Evolutionary conservation across 2,329 filamentous ascomycete species (phyloP).

Genomic region (Diaporthe batatas): DNA sequence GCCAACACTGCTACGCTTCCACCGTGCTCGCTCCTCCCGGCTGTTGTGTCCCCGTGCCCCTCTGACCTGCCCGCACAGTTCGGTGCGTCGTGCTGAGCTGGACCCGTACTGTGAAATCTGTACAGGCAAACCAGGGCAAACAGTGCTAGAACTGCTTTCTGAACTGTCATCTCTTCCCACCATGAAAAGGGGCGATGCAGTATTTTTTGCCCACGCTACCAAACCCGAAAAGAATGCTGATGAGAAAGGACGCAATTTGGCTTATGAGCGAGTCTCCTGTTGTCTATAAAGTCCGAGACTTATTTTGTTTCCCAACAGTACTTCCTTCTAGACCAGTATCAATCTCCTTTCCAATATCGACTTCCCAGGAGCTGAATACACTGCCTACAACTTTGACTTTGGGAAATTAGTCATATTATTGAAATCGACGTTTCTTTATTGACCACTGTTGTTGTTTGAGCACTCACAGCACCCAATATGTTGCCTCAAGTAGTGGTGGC

Average conservation of each 20-base stretch:
- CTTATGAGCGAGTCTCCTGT: too few relatives aligned
- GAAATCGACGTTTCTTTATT: background rate
- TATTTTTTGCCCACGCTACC: background rate
- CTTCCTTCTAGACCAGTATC: background rate
- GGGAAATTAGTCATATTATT: too few relatives aligned
- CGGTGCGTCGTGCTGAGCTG: too few relatives aligned
- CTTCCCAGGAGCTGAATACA: too few relatives aligned
- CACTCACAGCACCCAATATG: background rate
- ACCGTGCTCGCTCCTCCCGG: constrained; percentile 9
- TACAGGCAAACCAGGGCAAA: too few relatives aligned
- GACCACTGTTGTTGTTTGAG: too few relatives aligned
- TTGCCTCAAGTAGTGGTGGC: background rate
- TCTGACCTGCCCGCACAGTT: background rate
- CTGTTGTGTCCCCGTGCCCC: constrained; percentile 28
- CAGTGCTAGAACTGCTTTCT: too few relatives aligned
- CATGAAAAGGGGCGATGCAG: too few relatives aligned
- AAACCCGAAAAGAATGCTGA: background rate
- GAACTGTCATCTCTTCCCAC: too few relatives aligned
- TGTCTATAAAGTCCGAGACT: background rate
- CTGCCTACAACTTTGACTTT: too few relatives aligned
- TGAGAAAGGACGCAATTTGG: too few relatives aligned
- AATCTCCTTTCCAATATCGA: background rate
- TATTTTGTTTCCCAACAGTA: background rate
- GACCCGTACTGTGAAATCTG: too few relatives aligned
- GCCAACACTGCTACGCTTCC: background rate